Conservation (phyloP, 441 rosid genomes). For the Biscutella laevigata region DNA sequence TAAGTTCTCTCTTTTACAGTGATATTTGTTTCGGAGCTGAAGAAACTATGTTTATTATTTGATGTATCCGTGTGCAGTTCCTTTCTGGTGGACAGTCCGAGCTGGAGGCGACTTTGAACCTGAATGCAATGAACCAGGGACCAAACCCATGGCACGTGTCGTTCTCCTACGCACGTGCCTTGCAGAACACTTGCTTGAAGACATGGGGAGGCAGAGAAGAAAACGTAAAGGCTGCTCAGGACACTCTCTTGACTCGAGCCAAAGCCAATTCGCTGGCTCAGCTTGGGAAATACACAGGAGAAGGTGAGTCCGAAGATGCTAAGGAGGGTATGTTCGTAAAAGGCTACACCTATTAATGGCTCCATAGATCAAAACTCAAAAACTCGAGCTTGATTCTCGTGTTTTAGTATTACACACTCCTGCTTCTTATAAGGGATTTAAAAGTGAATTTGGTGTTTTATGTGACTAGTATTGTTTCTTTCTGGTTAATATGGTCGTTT, state of each 20-base stretch:
- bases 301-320: slow-evolving; percentile 92
- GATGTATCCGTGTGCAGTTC: slow-evolving; percentile 54
- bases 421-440: neutral
- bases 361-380: slow-evolving; percentile 8
- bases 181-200: slow-evolving; percentile 91
- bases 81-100: slow-evolving; percentile 94
- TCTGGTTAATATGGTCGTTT: slow-evolving; percentile 10
- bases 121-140: slow-evolving; percentile 89
- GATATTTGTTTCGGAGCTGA: neutral
- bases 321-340: slow-evolving; percentile 84
- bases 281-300: slow-evolving; percentile 86
- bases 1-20: slow-evolving; percentile 22
- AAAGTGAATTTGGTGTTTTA: neutral
- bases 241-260: slow-evolving; percentile 56
- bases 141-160: slow-evolving; percentile 91
- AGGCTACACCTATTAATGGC: slow-evolving; percentile 50
- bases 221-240: slow-evolving; percentile 81
- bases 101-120: slow-evolving; percentile 83
- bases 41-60: neutral
- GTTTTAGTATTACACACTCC: slow-evolving; percentile 6
- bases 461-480: slow-evolving; percentile 16
- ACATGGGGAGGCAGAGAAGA: slow-evolving; percentile 85
- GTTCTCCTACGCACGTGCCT: slow-evolving; percentile 86
- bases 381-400: slow-evolving; percentile 20
- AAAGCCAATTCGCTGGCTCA: slow-evolving; percentile 82